Evolutionary conservation across 75 land plant genomes (phyloP).

Genomic region (Picea glauca): DNA sequence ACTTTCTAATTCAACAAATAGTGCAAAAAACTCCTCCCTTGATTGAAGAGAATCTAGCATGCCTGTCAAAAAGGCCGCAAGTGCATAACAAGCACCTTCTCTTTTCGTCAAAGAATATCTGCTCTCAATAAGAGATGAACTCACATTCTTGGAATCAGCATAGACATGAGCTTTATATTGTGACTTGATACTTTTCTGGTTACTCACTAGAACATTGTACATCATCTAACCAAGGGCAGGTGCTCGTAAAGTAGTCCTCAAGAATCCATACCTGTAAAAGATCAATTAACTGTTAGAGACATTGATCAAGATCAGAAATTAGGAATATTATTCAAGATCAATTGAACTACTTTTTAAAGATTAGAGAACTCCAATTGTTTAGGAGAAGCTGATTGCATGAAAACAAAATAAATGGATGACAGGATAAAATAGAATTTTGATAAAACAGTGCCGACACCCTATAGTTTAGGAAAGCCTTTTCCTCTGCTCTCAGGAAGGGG

Average conservation of each 20-base stretch:
- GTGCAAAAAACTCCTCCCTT: slow-evolving; percentile 76
- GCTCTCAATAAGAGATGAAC: slow-evolving; percentile 62
- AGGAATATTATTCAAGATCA: too few relatives aligned
- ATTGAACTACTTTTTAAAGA: background rate
- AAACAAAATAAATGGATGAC: too few relatives aligned
- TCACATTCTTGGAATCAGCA: slow-evolving; percentile 82
- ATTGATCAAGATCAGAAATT: background rate
- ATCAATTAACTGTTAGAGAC: background rate
- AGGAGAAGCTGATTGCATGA: background rate
- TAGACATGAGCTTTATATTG: slow-evolving; percentile 97
- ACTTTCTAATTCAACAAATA: slow-evolving; percentile 73
- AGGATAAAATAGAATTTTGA: too few relatives aligned
- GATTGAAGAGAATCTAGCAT: slow-evolving; percentile 77
- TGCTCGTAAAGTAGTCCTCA: slow-evolving; percentile 71
- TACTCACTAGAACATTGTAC: slow-evolving; percentile 95
- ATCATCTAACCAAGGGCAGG: slow-evolving; percentile 96
- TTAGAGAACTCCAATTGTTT: background rate
- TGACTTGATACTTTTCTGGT: slow-evolving; percentile 77
- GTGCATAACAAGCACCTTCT: slow-evolving; percentile 89
- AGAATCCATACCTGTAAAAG: slow-evolving; percentile 62
- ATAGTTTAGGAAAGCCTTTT: too few relatives aligned
- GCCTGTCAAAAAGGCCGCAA: slow-evolving; percentile 95
- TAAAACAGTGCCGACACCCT: too few relatives aligned
- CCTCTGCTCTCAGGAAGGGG: too few relatives aligned
- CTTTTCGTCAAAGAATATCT: slow-evolving; percentile 70